Base-by-base conservation (phyloP, 306 rosid species). In the Rubus parviflorus region DNA sequence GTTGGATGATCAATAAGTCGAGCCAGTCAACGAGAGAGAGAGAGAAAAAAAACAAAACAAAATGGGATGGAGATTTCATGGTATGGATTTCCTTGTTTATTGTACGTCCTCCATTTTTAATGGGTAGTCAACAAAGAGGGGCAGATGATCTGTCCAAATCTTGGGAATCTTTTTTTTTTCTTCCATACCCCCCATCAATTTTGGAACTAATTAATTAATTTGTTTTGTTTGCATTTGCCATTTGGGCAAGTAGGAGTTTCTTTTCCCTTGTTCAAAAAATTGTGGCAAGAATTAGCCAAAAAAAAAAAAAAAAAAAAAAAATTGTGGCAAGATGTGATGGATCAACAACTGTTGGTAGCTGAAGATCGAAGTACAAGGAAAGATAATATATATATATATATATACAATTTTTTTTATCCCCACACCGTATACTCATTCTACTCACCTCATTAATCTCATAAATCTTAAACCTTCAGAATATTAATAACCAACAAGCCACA, bases 71-170 rank as follows among this genome's bases (percentile, higher is more conserved):
- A 47, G 40, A 19, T n/a, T 22, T 46, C 43, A 61, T 25, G 41
- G 47, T 45, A 57, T 45, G 38, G 19, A 67, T 83, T 70, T 57
- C 22, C n/a, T 22, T 45, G 35, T 30, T 30, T 30, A 30, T 30
- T 30, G 35, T n/a, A n/a, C n/a, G n/a, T 1, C 35, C 43, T 75
- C 67, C n/a, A 72, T 57, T 72, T 72, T 54, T 13, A 13, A 60
- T 17, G 19, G 73, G 72, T 57, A 30, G 88, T 88, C 88, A 82
- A 83, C 64, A 77, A 82, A 75, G 88, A 82, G 68, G 79, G 80
- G 78, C 64, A 64, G 75, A 58, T 66, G 65, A 72, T 53, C 49
- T 1, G 0, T 60, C 49, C 37, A 16, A 54, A 78, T 54, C 17
- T 10, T 60, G 48, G 7, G 15, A 1, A 42, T 45, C 81, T 51